Conservation (phyloP, 2,329 filamentous ascomycete species). For the Colletotrichum lindemuthianum region DNA sequence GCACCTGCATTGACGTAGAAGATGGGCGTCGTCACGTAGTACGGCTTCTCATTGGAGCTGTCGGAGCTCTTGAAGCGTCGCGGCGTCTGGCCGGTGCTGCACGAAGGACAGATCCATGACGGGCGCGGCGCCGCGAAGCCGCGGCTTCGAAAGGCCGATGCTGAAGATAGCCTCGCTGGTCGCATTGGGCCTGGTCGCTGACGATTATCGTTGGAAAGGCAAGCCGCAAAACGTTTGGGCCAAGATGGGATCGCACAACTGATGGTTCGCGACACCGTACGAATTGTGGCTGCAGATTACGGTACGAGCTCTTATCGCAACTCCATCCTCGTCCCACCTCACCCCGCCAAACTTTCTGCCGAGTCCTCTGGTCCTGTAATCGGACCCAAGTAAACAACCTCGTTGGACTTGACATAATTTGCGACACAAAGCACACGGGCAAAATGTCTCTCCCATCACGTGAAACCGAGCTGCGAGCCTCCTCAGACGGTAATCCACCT, state of each 20-base stretch:
- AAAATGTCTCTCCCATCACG: conserved; percentile 50
- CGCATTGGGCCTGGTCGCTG: conserved; percentile 13
- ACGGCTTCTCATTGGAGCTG: conserved; percentile 71
- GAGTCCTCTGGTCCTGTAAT: conserved; percentile 8
- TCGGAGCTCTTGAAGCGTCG: conserved; percentile 41
- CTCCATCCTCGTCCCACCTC: conserved; percentile 2
- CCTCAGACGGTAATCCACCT: conserved; percentile 55
- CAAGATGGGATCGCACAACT: background rate
- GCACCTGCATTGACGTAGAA: conserved; percentile 98
- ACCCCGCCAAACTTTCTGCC: conserved; percentile 25
- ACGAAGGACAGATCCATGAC: conserved; percentile 44
- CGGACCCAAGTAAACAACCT: background rate
- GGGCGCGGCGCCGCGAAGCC: conserved; percentile 27
- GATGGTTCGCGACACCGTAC: conserved; percentile 13
- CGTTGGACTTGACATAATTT: no score
- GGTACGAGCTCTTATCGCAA: conserved; percentile 32
- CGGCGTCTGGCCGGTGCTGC: conserved; percentile 38
- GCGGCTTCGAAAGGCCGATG: conserved; percentile 13
- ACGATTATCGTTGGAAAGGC: background rate
- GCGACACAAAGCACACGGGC: background rate
- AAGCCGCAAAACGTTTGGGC: background rate
- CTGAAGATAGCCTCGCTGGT: conserved; percentile 20
- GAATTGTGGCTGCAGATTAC: conserved; percentile 9
- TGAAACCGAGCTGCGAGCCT: conserved; percentile 56
- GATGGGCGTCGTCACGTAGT: conserved; percentile 95